These are phyloP conservation scores for Peterozyma xylosa DNA, from an alignment of 805 yeast species.

Conservation along the genomic window DNA sequence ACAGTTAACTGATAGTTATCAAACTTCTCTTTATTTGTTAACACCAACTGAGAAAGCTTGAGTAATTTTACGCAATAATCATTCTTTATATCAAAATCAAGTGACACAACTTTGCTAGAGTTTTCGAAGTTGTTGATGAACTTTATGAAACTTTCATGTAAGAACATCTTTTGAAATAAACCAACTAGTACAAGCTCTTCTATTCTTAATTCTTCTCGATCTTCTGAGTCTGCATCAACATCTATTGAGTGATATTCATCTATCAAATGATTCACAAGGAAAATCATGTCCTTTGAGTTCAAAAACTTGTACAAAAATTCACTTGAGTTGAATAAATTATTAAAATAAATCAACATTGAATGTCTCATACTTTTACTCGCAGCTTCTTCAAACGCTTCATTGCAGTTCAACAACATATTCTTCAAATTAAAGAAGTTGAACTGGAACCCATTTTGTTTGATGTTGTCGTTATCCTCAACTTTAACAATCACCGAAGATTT, in stretches of 20 bases:
- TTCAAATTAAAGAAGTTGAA: not conserved
- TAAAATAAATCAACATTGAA: slow-evolving; percentile 2
- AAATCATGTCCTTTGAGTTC: slow-evolving; percentile 5
- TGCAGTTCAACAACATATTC: not conserved
- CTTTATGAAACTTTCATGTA: slow-evolving; percentile 25
- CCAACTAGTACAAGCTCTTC: slow-evolving; percentile 15
- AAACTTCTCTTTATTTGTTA: slow-evolving; percentile 34
- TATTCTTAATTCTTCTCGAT: slow-evolving; percentile 4
- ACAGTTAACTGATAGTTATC: slow-evolving; percentile 26
- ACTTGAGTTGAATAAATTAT: slow-evolving; percentile 9
- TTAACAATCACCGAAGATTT: slow-evolving; percentile 3
- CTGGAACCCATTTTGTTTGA: slow-evolving; percentile 1
- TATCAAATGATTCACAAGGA: not conserved
- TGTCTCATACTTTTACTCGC: not conserved
- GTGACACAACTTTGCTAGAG: not conserved
- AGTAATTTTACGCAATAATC: slow-evolving; percentile 12
- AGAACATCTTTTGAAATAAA: slow-evolving; percentile 15
- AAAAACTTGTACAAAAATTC: slow-evolving; percentile 13
- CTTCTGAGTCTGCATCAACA: not conserved
- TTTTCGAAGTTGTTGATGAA: slow-evolving; percentile 11
- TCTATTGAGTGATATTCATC: not conserved
- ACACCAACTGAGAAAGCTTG: slow-evolving; percentile 24
- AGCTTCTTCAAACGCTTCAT: not conserved
- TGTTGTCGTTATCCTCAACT: slow-evolving; percentile 5
- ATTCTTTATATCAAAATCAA: not conserved